Evolutionary conservation across 2,329 filamentous ascomycete species (phyloP), one percentile per base, ranked within the genome.

Genomic region (Lanzia echinophila): DNA sequence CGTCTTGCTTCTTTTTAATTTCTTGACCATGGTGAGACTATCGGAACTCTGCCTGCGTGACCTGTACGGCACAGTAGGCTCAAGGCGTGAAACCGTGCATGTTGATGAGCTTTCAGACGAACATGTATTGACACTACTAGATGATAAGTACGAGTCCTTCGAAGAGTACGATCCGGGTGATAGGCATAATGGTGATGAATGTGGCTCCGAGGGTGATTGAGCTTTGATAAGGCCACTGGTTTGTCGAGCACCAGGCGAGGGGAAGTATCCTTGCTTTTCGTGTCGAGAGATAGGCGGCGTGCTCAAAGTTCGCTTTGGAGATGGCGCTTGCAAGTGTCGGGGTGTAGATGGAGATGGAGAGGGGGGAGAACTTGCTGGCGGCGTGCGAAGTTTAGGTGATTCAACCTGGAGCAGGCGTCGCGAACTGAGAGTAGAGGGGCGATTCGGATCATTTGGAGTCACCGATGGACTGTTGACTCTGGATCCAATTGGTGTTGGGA

Each of bases 21-120:
- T 52, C 19, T 49, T 54, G 11, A 56, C 43, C 62, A 64, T 61
- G 1, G 58, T 61, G 42, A 63, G 50, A 38, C 62, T 63, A 8
- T 54, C 50, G 6, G 59, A 56, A 22, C 51, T 56, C 31, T 22
- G 20, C 11, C 47, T 51, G 17, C 55, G 56, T 17, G 59, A n/a
- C 32, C 53, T 60, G 19, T 63, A 60, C 13, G 62, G 62, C 38
- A 57, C 53, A 10, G 55, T 56, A 2, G 19, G 15, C 22, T 47
- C 34, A 10, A n/a, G 39, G 22, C 56, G 55, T 8, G 59, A 56
- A 3, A 57, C 45, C 1, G 58, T 42, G n/a, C 6, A 19, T 36
- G 41, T 54, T 6, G 57, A 49, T 22, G 52, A 33, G 22, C 54
- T 62, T 51, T 57, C 58, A 1, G 51, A 20, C 36, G 57, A 62